Base-by-base conservation (phyloP, 306 rosid genomes). In the Ziziphus jujuba region DNA sequence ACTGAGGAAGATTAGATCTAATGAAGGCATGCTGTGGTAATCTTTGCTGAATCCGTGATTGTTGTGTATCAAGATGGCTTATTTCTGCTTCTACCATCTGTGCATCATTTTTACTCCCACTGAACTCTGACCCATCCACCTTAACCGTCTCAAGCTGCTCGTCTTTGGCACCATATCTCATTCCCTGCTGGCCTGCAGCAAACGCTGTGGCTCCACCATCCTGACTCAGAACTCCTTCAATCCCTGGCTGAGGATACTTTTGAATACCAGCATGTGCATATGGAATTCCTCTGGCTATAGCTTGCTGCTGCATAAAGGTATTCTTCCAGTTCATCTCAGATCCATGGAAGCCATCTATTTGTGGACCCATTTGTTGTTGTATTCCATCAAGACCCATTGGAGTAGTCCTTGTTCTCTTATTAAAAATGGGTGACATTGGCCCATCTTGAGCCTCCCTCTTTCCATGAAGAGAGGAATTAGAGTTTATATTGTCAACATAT, bases 401-500 rank as follows among this genome's bases (percentile, higher is more conserved):
- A 50, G 86, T 40, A 51, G 87, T 44, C 82, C 92, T 90, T 62
- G 59, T 66, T 81, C 92, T 90, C 85, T 88, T 95, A 59, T 80
- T 80, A 66, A 80, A 66, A 71, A 31, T 79, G 63, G 95, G 86
- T 58, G 95, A 83, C 75, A 81, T 78, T 75, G 76, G 97, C 49
- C 89, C 96, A 21, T 95, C 95, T 56, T 77, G 92, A 81, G 69
- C 82, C 70, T 90, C 99, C 75, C 99, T 82, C 76, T 87, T 95
- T 51, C 79, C 84, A 56, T 34, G 86, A 83, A 81, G 67, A 75
- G 95, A 65, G 79, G 72, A 58, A 76, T 73, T 70, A 51, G 87
- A 35, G 52, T 75, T 88, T 43, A 80, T 54, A 77, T 81, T 87
- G 63, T 87, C 96, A 14, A 79, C 78, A 70, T 85, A 87, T 1